Evolutionary conservation across 371 early-diverging fungal genomes (phyloP).

Genomic region (Mucor sp.): DNA sequence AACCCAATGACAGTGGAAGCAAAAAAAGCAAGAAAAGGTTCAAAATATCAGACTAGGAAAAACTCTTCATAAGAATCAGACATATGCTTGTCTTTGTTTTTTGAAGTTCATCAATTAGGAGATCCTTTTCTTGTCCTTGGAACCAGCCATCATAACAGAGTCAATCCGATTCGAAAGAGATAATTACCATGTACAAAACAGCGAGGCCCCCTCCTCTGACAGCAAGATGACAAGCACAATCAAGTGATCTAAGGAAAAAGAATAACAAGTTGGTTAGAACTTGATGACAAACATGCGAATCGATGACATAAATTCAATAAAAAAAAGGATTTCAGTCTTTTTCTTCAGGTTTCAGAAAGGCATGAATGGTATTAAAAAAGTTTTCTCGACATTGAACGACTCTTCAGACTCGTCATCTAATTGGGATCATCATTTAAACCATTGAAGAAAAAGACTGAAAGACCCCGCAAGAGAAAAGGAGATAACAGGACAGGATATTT

Average conservation of each 20-base stretch:
- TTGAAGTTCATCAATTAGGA: constrained; percentile 35
- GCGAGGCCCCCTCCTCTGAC: background rate
- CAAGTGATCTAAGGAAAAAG: background rate
- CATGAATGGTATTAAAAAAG: constrained; percentile 65
- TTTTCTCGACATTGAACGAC: constrained; percentile 68
- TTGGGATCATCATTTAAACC: constrained; percentile 47
- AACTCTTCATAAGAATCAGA: constrained; percentile 52
- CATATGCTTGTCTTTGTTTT: constrained; percentile 69
- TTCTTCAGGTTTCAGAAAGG: constrained; percentile 36
- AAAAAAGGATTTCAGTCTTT: constrained; percentile 12
- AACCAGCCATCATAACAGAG: background rate
- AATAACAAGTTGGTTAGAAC: constrained; percentile 10
- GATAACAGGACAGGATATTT: background rate
- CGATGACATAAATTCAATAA: background rate
- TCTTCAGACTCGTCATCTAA: constrained; percentile 80
- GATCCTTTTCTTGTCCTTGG: background rate
- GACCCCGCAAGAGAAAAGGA: background rate
- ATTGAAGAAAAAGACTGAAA: constrained; percentile 4
- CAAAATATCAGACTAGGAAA: constrained; percentile 33
- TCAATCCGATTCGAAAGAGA: background rate
- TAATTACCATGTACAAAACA: background rate
- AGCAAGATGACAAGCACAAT: background rate
- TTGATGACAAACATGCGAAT: constrained; percentile 5
- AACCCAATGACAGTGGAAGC: constrained; percentile 2
- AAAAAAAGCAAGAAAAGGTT: constrained; percentile 5